A percentile compares a stretch with the other conserved stretches of the same genome.
Conservation (phyloP, 192 early-diverging fungal genomes). For the Backusella sp. region DNA sequence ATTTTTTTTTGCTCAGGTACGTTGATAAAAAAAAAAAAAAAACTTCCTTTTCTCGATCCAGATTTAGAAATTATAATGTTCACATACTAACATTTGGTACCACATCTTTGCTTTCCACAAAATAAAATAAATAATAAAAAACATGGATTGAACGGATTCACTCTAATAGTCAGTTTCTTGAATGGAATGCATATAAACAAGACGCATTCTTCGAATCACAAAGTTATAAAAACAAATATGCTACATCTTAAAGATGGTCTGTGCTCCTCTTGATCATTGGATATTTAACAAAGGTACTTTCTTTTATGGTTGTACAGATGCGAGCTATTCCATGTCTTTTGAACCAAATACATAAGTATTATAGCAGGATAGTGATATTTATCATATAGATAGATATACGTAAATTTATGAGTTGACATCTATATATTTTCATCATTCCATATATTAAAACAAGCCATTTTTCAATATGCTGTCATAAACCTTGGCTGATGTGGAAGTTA, state of each 20-base stretch:
- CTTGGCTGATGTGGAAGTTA: not conserved
- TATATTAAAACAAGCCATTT: not conserved
- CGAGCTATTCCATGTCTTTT: not conserved
- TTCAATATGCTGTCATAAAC: not conserved
- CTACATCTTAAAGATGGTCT: not conserved
- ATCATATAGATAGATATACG: not conserved
- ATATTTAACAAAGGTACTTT: not conserved
- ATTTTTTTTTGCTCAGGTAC: not conserved
- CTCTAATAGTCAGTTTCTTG: not conserved
- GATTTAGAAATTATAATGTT: not conserved
- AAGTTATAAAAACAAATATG: not conserved
- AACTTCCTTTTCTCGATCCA: not conserved
- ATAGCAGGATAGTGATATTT: not conserved
- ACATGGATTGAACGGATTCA: not conserved
- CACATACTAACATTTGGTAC: constrained; percentile 5
- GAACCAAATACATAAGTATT: not conserved
- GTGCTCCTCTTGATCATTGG: not conserved
- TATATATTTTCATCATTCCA: not conserved
- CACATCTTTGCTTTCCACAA: not conserved
- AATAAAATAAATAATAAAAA: not conserved
- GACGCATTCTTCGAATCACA: not conserved
- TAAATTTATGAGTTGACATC: not conserved
- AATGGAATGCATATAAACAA: not conserved
- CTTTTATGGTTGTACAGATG: not conserved
- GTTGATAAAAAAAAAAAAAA: not conserved